These are phyloP conservation scores for Boletales sp. DNA, from an alignment of 768 basidiomycete genomes.

Conservation along the genomic window DNA sequence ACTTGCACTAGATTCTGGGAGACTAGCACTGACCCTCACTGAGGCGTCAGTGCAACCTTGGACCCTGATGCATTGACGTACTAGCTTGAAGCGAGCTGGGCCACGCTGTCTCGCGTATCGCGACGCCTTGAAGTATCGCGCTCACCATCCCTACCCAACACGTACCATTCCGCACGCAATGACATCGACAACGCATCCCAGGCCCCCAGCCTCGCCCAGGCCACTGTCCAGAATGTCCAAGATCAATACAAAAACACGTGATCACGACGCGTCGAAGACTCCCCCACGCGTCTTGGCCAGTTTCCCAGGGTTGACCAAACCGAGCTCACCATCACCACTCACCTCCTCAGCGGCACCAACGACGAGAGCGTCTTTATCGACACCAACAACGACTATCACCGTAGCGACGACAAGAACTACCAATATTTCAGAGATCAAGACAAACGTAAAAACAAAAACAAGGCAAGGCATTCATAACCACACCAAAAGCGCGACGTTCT, in stretches of 20 bases:
- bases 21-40: too few species aligned
- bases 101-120: too few species aligned
- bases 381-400: background rate
- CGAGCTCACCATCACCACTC: slow-evolving; percentile 1
- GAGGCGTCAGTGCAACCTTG: too few species aligned
- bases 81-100: too few species aligned
- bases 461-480: background rate
- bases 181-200: slow-evolving; percentile 2
- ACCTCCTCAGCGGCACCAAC: background rate
- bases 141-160: too few species aligned
- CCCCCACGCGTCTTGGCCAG: slow-evolving; percentile 19
- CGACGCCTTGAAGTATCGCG: too few species aligned
- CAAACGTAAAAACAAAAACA: background rate
- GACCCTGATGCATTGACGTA: too few species aligned
- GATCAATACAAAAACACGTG: slow-evolving; percentile 16
- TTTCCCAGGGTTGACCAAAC: slow-evolving; percentile 31
- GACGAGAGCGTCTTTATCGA: slow-evolving; percentile 1
- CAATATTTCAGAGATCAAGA: background rate
- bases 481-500: background rate
- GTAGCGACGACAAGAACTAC: background rate
- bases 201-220: background rate
- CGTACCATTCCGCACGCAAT: background rate
- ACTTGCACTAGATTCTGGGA: too few species aligned
- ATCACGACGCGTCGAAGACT: slow-evolving; percentile 22
- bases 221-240: background rate